Base-by-base conservation (phyloP, 2,329 filamentous ascomycete species). In the Ceratocystis colombiana region DNA sequence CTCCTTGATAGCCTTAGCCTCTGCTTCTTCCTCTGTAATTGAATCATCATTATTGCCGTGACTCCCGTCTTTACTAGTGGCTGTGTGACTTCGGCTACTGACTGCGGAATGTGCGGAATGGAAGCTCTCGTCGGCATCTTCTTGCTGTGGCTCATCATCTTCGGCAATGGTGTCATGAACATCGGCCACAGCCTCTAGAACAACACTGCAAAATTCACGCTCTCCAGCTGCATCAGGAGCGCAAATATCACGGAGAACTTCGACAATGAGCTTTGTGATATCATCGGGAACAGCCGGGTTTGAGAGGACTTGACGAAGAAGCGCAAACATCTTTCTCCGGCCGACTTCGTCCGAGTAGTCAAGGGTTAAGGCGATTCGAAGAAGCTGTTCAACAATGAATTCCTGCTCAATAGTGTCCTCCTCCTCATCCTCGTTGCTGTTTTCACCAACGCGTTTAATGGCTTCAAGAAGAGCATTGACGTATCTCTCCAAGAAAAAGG, bases 261-360 rank as follows among this genome's bases (percentile, higher is more conserved):
- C 87, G 25, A 96, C 84, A 0, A 87, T 86, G 64, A 99, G 86
- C 73, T 92, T 93, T 1, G 94, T 97, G 59, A 90, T 88, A 73
- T 96, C 90, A 71, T 99, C 93, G 0, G 94, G 92, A 1, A 99
- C 80, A 71, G 95, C 89, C 2, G 92, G 85, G 64, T 92, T 87
- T 0, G 91, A 91, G 17, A 99, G 79, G 1, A 88, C 88, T 73
- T 96, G 90, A 66, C 94, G 84, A 68, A 97, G 83, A 44, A 97
- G 82, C 20, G 89, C 86, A 74, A 96, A 96, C 91, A 99, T 97
- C 77, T 96, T 96, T 67, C 93, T 83, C 70, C 94, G 85, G 62
- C 94, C 94, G 69, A 96, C 89, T 75, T 97, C 94, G 73, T 99
- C 94, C n/a, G 90, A 92, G 75, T 97, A 99, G 76, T 99, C 94